These are phyloP conservation scores for Penicillium salamii DNA, from an alignment of 495 filamentous ascomycete species.

Conservation along the genomic window DNA sequence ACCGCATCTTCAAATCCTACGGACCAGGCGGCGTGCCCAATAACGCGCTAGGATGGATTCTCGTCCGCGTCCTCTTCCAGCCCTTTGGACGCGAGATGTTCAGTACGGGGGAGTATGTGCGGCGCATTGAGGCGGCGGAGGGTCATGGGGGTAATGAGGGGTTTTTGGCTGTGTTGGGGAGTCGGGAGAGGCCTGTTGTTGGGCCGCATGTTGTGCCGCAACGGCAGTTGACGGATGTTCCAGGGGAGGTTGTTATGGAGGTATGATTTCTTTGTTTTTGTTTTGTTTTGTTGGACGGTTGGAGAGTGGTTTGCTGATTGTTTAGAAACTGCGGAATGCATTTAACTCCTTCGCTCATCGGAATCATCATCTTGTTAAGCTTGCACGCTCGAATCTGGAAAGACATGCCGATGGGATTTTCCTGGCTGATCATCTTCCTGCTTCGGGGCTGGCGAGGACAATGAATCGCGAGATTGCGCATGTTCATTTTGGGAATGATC, in stretches of 20 bases:
- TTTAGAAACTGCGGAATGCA: constrained; percentile 24
- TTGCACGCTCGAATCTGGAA: constrained; percentile 25
- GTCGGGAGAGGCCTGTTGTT: constrained; percentile 20
- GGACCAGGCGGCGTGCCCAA: constrained; percentile 33
- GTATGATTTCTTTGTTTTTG: too few relatives aligned
- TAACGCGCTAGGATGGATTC: constrained; percentile 35
- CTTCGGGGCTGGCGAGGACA: constrained; percentile 12
- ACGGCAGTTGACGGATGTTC: constrained; percentile 31
- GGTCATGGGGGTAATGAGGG: constrained; percentile 25
- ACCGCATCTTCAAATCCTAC: constrained; percentile 29
- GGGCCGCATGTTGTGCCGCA: constrained; percentile 36
- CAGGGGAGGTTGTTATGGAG: constrained; percentile 23
- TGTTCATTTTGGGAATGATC: constrained; percentile 63
- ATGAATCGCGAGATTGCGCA: constrained; percentile 72
- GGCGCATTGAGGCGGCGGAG: constrained; percentile 25
- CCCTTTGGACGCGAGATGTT: constrained; percentile 33
- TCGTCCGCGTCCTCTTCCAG: constrained; percentile 23
- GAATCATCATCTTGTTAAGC: constrained; percentile 33
- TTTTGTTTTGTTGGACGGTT: too few relatives aligned
- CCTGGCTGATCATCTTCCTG: constrained; percentile 20
- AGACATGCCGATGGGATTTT: constrained; percentile 30
- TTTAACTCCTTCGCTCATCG: constrained; percentile 25
- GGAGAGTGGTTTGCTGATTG: not conserved
- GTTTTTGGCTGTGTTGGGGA: constrained; percentile 15
- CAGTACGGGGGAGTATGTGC: constrained; percentile 27